phyloP scores from a whole-genome alignment of 1,139 yeast species.

The Geotrichum restrictum region DNA sequence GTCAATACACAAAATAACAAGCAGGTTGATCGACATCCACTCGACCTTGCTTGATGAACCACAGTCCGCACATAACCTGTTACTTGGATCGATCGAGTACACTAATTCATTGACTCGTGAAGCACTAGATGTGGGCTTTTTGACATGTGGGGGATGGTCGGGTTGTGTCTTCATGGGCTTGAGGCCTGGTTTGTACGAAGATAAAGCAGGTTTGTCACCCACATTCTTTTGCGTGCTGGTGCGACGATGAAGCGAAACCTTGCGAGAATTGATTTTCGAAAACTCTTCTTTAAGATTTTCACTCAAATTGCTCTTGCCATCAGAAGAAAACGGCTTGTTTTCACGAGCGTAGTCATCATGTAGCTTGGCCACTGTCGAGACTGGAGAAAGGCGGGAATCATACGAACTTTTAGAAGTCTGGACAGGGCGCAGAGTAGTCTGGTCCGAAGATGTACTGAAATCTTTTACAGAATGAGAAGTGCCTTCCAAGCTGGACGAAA shows the following conservation, averaged over 20 bases:
- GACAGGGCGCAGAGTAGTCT: conserved; percentile 3
- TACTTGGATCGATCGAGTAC: conserved; percentile 47
- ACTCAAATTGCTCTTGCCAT: conserved; percentile 5
- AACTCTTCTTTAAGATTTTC: conserved; percentile 17
- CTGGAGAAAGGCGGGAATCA: conserved; percentile 9
- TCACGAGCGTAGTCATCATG: conserved; percentile 2
- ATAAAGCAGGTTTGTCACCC: not conserved
- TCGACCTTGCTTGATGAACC: conserved; percentile 61
- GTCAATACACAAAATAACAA: conserved; percentile 72
- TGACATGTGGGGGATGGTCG: not conserved
- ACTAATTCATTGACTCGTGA: conserved; percentile 23
- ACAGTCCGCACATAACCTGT: conserved; percentile 75
- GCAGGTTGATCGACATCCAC: conserved; percentile 79
- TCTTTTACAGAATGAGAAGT: conserved; percentile 13
- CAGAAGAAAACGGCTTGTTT: too few species aligned
- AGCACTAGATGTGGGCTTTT: not conserved
- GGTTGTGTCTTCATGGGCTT: not conserved
- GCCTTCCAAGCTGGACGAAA: conserved; percentile 30
- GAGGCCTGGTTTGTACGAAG: conserved; percentile 6
- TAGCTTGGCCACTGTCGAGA: not conserved
- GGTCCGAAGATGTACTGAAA: conserved; percentile 3
- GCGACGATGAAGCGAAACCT: conserved; percentile 17
- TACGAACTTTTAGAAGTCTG: conserved; percentile 1
- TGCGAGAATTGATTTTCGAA: conserved; percentile 17
- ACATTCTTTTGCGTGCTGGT: conserved; percentile 12